phyloP scores from a whole-genome alignment of 257 asterid genomes.

The Nicotiana otophora region DNA sequence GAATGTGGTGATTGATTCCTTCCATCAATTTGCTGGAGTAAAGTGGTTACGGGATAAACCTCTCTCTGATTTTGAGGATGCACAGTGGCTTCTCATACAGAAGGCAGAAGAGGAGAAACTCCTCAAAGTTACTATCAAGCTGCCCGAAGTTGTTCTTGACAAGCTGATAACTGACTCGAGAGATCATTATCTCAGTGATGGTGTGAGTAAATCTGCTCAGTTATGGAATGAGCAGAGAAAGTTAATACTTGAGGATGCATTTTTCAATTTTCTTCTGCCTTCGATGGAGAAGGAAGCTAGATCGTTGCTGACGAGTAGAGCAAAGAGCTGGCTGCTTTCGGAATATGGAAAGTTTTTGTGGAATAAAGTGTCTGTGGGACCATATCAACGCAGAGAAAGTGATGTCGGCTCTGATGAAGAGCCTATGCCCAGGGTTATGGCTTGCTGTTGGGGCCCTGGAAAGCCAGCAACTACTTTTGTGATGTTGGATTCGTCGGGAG shows the following conservation, averaged over 20 bases:
- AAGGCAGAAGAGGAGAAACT: constrained; percentile 98
- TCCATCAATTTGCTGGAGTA: constrained; percentile 84
- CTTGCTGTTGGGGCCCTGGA: constrained; percentile 99
- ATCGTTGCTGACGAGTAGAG: constrained; percentile 61
- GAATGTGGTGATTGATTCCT: constrained; percentile 70
- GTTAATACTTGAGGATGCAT: constrained; percentile 76
- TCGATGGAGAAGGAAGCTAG: constrained; percentile 96
- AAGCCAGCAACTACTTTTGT: constrained; percentile 95
- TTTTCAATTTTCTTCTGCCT: constrained; percentile 64
- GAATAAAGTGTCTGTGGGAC: constrained; percentile 85
- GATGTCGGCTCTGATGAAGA: constrained; percentile 77
- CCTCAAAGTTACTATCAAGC: constrained; percentile 71
- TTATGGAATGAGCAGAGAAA: constrained; percentile 97
- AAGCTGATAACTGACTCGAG: constrained; percentile 69
- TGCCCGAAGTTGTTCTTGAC: constrained; percentile 63
- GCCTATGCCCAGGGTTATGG: constrained; percentile 91
- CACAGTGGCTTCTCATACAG: constrained; percentile 94
- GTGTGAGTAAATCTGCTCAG: constrained; percentile 98
- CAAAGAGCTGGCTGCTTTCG: constrained; percentile 66
- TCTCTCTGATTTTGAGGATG: constrained; percentile 70
- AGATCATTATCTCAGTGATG: constrained; percentile 86
- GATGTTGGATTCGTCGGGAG: constrained; percentile 97
- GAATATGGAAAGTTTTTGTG: constrained; percentile 83
- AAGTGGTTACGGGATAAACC: constrained; percentile 97
- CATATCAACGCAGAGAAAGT: constrained; percentile 78